Conservation (phyloP, 2,329 filamentous ascomycete genomes). For the Huntiella bhutanensis region DNA sequence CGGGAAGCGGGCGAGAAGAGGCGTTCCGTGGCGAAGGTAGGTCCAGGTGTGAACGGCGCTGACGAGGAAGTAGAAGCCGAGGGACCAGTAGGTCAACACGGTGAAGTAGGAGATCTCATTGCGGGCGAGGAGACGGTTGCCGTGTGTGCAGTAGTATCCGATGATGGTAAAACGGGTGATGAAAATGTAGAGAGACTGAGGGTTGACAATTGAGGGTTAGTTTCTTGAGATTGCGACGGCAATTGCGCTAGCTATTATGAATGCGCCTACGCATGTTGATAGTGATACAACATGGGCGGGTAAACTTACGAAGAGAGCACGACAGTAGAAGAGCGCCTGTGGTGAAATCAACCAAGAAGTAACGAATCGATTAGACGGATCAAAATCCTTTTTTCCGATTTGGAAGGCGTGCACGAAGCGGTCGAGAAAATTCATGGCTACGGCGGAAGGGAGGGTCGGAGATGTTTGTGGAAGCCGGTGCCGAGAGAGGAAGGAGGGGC, state of each 20-base stretch:
- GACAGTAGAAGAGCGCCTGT: slow-evolving; percentile 36
- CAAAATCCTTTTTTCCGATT: slow-evolving; percentile 27
- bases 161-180: slow-evolving; percentile 49
- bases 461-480: no score
- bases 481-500: no score
- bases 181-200: slow-evolving; percentile 47
- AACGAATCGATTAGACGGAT: slow-evolving; percentile 46
- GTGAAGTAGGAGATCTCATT: slow-evolving; percentile 68
- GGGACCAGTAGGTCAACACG: slow-evolving; percentile 61
- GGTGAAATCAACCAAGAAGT: slow-evolving; percentile 69
- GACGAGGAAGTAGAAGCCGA: slow-evolving; percentile 59
- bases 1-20: slow-evolving; percentile 41
- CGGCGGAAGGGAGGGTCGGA: not conserved
- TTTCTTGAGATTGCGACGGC: not conserved
- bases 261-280: not conserved
- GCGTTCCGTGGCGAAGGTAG: slow-evolving; percentile 36
- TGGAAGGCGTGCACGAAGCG: slow-evolving; percentile 17
- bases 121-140: slow-evolving; percentile 27
- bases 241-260: not conserved
- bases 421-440: not conserved
- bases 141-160: slow-evolving; percentile 37
- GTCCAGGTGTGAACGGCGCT: slow-evolving; percentile 48
- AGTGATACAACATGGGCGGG: not conserved
- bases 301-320: slow-evolving; percentile 32
- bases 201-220: not conserved